Evolutionary conservation across 805 yeast genomes (phyloP).

Genomic region (Nematodospora valgi): DNA sequence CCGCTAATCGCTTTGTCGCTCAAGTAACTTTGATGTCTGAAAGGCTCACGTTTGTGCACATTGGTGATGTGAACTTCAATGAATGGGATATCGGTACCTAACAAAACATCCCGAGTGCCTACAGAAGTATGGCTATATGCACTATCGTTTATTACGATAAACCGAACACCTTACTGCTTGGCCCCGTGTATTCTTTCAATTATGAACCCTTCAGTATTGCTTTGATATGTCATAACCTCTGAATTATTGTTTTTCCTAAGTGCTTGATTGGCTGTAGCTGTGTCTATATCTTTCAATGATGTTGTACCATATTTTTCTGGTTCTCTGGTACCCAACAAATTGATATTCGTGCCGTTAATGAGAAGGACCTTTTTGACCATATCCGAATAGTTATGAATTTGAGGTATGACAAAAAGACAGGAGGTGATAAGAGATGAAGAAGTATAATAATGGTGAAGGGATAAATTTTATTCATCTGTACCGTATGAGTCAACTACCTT

Average conservation of each 20-base stretch:
- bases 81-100: slow-evolving; percentile 47
- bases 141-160: slow-evolving; percentile 49
- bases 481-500: too few species aligned
- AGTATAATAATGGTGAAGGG: too few species aligned
- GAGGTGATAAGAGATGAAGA: too few species aligned
- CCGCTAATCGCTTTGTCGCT: slow-evolving; percentile 47
- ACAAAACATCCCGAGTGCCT: slow-evolving; percentile 47
- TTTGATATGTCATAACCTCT: slow-evolving; percentile 34
- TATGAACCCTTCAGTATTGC: slow-evolving; percentile 45
- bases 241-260: slow-evolving; percentile 27
- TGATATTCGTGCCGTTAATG: slow-evolving; percentile 49
- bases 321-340: slow-evolving; percentile 46
- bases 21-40: slow-evolving; percentile 47
- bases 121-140: slow-evolving; percentile 53
- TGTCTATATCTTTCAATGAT: slow-evolving; percentile 40
- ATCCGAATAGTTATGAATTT: too few species aligned
- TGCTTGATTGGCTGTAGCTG: slow-evolving; percentile 33
- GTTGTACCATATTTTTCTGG: slow-evolving; percentile 52
- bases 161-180: slow-evolving; percentile 37
- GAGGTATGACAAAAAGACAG: too few species aligned
- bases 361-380: slow-evolving; percentile 44
- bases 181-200: slow-evolving; percentile 49
- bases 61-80: slow-evolving; percentile 50
- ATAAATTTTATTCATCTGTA: too few species aligned
- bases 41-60: slow-evolving; percentile 49